Evolutionary conservation across 768 basidiomycete genomes (phyloP).

Genomic region (Kwoniella bestiolae): DNA sequence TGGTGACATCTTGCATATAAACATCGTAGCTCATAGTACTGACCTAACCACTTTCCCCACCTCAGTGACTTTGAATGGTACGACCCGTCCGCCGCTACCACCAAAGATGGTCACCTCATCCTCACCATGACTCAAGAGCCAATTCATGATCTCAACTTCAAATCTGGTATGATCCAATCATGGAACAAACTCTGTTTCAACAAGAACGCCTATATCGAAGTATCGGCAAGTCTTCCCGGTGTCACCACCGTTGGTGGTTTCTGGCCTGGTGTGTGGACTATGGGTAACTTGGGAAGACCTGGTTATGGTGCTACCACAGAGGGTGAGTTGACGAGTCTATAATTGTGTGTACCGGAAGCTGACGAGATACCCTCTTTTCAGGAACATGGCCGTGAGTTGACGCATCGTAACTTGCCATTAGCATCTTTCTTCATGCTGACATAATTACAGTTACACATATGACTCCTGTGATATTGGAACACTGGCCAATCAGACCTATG

Average conservation of each 20-base stretch:
- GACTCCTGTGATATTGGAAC: constrained; percentile 53
- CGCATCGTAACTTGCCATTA: neutral
- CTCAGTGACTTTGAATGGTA: constrained; percentile 73
- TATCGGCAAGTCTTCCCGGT: constrained; percentile 61
- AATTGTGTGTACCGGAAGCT: too few species aligned
- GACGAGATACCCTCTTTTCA: constrained; percentile 46
- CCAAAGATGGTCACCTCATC: constrained; percentile 72
- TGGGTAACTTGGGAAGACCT: constrained; percentile 81
- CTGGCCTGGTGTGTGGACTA: constrained; percentile 66
- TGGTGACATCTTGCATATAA: neutral
- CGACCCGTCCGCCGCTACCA: constrained; percentile 72
- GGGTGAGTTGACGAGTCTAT: too few species aligned
- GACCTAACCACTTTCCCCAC: constrained; percentile 5
- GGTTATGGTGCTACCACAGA: constrained; percentile 87
- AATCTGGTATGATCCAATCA: constrained; percentile 56
- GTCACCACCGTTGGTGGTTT: constrained; percentile 54
- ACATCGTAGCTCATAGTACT: neutral
- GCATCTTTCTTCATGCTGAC: constrained; percentile 63
- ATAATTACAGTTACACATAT: constrained; percentile 56
- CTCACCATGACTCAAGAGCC: constrained; percentile 71
- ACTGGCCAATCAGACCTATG: constrained; percentile 52
- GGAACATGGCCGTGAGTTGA: constrained; percentile 41
- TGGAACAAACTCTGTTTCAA: constrained; percentile 93
- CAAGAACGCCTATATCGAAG: constrained; percentile 73
- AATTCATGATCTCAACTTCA: constrained; percentile 74